phyloP scores from a whole-genome alignment of 805 yeast species.

The Kuraishia capsulata region DNA sequence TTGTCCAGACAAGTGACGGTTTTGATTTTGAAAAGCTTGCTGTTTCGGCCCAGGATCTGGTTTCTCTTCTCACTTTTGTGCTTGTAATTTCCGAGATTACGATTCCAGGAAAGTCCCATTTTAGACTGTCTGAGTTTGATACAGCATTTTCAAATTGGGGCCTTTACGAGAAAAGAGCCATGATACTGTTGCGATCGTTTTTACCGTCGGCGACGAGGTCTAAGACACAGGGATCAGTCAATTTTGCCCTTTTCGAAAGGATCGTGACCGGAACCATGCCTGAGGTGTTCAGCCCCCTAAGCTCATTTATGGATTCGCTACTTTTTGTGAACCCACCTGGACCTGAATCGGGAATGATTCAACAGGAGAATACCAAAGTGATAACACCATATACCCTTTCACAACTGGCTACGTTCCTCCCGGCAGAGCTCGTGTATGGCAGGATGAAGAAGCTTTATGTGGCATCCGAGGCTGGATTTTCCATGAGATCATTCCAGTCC shows the following conservation, averaged over 20 bases:
- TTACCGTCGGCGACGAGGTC: constrained; percentile 23
- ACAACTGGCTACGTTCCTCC: constrained; percentile 26
- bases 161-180: constrained; percentile 33
- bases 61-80: constrained; percentile 37
- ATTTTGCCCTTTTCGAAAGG: constrained; percentile 22
- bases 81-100: constrained; percentile 31
- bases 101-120: constrained; percentile 8
- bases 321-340: constrained; percentile 18
- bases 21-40: constrained; percentile 26
- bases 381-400: constrained; percentile 28
- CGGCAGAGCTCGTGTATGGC: constrained; percentile 30
- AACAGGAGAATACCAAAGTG: constrained; percentile 21
- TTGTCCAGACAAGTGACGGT: constrained; percentile 33
- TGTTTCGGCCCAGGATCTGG: constrained; percentile 31
- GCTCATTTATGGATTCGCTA: constrained; percentile 31
- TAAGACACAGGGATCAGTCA: constrained; percentile 13
- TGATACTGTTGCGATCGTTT: constrained; percentile 40
- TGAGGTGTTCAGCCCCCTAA: constrained; percentile 33
- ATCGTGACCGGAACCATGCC: constrained; percentile 28
- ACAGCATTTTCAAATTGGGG: constrained; percentile 26
- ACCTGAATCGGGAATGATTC: constrained; percentile 4
- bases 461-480: constrained; percentile 76
- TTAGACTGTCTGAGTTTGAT: constrained; percentile 11
- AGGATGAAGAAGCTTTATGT: constrained; percentile 53
- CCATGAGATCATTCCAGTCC: constrained; percentile 78